Percentiles rank a stretch among this genome's conserved stretches.
Evolutionary conservation across 768 basidiomycete genomes (phyloP).

Genomic region (Macrolepiota dolichaula): DNA sequence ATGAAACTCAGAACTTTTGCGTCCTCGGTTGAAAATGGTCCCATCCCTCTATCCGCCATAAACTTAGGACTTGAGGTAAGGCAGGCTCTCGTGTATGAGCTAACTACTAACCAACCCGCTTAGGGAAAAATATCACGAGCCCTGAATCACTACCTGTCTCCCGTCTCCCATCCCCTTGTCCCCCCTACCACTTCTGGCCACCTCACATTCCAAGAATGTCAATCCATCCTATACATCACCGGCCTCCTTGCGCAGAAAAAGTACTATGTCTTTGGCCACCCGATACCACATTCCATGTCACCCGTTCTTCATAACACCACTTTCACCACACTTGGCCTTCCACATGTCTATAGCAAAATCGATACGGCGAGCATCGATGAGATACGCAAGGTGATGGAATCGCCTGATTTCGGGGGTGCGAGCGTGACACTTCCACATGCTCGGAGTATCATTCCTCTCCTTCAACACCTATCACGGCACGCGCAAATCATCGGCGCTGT

Average conservation of each 20-base stretch:
- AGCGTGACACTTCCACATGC: slow-evolving; percentile 83
- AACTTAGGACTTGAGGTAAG: slow-evolving; percentile 59
- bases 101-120: background rate
- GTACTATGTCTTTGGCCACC: slow-evolving; percentile 70
- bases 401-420: slow-evolving; percentile 71
- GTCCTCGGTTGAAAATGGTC: slow-evolving; percentile 28
- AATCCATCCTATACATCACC: slow-evolving; percentile 57
- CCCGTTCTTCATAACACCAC: slow-evolving; percentile 76
- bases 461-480: slow-evolving; percentile 60
- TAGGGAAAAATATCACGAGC: slow-evolving; percentile 72
- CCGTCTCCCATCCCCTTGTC: slow-evolving; percentile 71
- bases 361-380: slow-evolving; percentile 52
- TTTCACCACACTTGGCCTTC: slow-evolving; percentile 61
- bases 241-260: slow-evolving; percentile 56
- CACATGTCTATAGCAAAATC: slow-evolving; percentile 57
- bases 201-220: slow-evolving; percentile 65
- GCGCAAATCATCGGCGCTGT: slow-evolving; percentile 74
- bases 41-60: slow-evolving; percentile 69
- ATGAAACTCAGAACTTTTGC: slow-evolving; percentile 57
- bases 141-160: slow-evolving; percentile 66
- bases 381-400: slow-evolving; percentile 41
- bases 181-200: slow-evolving; percentile 75
- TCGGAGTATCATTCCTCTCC: slow-evolving; percentile 62
- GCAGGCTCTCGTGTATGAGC: background rate
- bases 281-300: slow-evolving; percentile 69